A percentile compares a stretch with the other conserved stretches of the same genome.
Evolutionary conservation across 1,284 basidiomycete species (phyloP).

Genomic region (Wolfiporia cocos): DNA sequence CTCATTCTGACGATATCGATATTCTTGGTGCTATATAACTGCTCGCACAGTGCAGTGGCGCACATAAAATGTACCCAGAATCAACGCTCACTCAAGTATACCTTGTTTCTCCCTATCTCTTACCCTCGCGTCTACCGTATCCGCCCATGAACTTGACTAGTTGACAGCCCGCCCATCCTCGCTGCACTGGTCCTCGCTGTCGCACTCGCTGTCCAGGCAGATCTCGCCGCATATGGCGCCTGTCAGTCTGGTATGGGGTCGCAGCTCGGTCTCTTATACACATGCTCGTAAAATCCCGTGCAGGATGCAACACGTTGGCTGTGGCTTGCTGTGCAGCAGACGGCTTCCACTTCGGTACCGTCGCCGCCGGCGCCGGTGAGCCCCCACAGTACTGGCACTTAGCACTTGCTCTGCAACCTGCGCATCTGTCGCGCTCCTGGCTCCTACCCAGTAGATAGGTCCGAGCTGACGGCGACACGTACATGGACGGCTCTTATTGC

Average conservation of each 20-base stretch:
- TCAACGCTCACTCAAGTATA: too few species aligned
- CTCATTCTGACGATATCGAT: too few species aligned
- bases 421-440: conserved; percentile 18
- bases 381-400: conserved; percentile 44
- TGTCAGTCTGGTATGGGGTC: conserved; percentile 39
- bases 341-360: conserved; percentile 44
- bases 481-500: not conserved
- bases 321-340: conserved; percentile 51
- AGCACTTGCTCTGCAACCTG: conserved; percentile 33
- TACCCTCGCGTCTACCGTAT: too few species aligned
- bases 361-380: conserved; percentile 33
- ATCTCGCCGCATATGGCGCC: conserved; percentile 36
- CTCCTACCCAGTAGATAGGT: conserved; percentile 21
- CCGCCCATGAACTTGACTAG: too few species aligned
- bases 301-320: conserved; percentile 48
- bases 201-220: conserved; percentile 24
- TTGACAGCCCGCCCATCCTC: too few species aligned
- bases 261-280: not conserved
- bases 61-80: too few species aligned
- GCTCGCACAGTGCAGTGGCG: too few species aligned
- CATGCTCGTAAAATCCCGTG: not conserved
- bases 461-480: not conserved
- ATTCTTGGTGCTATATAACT: too few species aligned
- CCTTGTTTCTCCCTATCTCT: too few species aligned
- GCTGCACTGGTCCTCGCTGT: conserved; percentile 13